Conservation (phyloP, 2,329 filamentous ascomycete species). For the Ustilaginoidea virens region DNA sequence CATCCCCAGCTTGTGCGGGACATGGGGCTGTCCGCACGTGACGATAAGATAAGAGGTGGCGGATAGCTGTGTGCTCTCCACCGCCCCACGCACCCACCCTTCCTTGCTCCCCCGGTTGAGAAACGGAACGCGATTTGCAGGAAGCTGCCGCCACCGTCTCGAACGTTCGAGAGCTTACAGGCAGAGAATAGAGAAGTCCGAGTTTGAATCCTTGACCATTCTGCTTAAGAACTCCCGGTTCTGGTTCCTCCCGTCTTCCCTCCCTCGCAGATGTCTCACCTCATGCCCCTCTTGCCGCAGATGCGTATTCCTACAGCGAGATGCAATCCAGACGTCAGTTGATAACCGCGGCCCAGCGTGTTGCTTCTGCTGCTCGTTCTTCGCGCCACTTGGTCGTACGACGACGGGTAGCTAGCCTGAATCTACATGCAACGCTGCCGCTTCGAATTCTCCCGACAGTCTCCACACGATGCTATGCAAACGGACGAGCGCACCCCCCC, state of each 20-base stretch:
- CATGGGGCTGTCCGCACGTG: conserved; percentile 22
- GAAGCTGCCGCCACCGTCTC: conserved; percentile 19
- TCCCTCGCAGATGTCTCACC: no score
- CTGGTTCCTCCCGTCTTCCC: not conserved
- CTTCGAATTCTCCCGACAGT: conserved; percentile 21
- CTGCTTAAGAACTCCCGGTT: no score
- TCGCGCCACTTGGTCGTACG: no score
- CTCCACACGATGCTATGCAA: conserved; percentile 40
- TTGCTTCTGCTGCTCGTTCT: conserved; percentile 17
- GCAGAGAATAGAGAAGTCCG: no score
- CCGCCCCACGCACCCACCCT: no score
- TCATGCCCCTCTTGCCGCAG: no score
- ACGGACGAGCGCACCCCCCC: conserved; percentile 69
- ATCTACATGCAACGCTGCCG: conserved; percentile 7
- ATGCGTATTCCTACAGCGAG: no score
- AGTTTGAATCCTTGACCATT: no score
- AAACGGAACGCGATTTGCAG: no score
- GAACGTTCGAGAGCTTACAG: conserved; percentile 1
- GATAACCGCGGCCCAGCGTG: conserved; percentile 21
- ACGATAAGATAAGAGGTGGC: conserved; percentile 16
- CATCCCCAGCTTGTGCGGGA: conserved; percentile 8
- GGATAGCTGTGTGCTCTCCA: conserved; percentile 1
- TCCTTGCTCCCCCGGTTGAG: no score
- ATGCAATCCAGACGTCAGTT: conserved; percentile 28
- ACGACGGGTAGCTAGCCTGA: no score